Percentiles rank a stretch among this genome's conserved stretches.
phyloP scores from a whole-genome alignment of 768 basidiomycete species.

The Austroboletus festivus region DNA sequence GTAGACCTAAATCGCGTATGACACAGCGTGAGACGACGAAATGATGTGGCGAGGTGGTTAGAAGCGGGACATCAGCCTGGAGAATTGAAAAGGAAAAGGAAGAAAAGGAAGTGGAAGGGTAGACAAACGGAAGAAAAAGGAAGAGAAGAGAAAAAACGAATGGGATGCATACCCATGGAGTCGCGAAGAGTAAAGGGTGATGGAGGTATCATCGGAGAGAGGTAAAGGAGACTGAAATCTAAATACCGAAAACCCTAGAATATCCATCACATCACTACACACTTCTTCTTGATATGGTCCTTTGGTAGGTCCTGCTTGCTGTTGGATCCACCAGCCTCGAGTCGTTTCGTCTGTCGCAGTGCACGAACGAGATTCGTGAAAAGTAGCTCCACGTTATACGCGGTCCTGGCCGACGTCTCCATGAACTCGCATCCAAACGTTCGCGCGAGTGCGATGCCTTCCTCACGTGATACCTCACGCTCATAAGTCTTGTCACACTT shows the following conservation, averaged over 20 bases:
- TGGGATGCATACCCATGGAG: constrained; percentile 24
- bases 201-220: constrained; percentile 80
- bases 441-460: constrained; percentile 78
- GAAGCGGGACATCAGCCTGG: constrained; percentile 31
- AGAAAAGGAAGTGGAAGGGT: constrained; percentile 24
- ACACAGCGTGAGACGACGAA: constrained; percentile 37
- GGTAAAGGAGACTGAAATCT: constrained; percentile 67
- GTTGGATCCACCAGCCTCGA: constrained; percentile 47
- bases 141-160: constrained; percentile 9
- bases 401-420: constrained; percentile 95
- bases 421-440: constrained; percentile 90
- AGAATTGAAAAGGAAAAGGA: constrained; percentile 17
- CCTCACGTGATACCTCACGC: constrained; percentile 88
- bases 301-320: constrained; percentile 39
- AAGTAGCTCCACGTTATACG: constrained; percentile 85
- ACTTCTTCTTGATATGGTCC: constrained; percentile 57
- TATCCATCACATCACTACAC: constrained; percentile 76
- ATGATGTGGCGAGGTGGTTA: constrained; percentile 31
- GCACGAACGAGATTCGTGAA: constrained; percentile 86
- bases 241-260: constrained; percentile 60
- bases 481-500: constrained; percentile 92
- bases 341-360: constrained; percentile 64
- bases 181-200: constrained; percentile 29
- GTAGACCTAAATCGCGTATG: constrained; percentile 40
- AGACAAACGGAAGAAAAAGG: no score